Conservation (phyloP, 805 yeast species). For the Zygoascus bituminiphila region DNA sequence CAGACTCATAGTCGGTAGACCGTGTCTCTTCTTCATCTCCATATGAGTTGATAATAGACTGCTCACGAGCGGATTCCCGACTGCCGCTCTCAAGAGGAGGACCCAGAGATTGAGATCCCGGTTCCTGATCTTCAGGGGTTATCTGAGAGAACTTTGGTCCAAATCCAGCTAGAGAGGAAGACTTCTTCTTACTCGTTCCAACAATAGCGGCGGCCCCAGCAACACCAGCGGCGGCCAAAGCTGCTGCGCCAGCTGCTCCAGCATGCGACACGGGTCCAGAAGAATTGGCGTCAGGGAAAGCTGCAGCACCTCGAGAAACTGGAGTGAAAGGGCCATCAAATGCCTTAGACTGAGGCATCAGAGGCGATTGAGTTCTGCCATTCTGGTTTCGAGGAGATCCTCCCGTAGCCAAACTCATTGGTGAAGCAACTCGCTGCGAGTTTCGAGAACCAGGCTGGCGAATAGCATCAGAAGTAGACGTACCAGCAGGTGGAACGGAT, state of each 20-base stretch:
- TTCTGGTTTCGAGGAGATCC: neutral
- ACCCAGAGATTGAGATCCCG: neutral
- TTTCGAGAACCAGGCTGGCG: neutral
- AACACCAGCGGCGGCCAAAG: neutral
- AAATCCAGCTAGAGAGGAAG: neutral
- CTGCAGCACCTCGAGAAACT: neutral
- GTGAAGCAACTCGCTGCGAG: neutral
- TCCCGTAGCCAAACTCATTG: neutral
- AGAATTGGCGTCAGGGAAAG: neutral
- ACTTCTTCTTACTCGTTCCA: neutral
- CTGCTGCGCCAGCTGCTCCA: conserved; percentile 1
- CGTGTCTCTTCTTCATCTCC: neutral
- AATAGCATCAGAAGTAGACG: neutral
- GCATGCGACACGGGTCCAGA: neutral
- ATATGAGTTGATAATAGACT: conserved; percentile 3
- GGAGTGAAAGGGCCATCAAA: neutral
- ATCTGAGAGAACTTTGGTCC: neutral
- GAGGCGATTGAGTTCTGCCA: neutral
- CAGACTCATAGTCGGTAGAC: neutral
- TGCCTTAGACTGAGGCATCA: neutral
- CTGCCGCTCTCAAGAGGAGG: neutral
- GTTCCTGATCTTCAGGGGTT: neutral
- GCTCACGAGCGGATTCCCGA: neutral
- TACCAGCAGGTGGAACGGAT: neutral
- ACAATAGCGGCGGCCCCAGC: neutral